These are phyloP conservation scores for Tremellales sp. DNA, from an alignment of 1,284 basidiomycete genomes.

Conservation along the genomic window DNA sequence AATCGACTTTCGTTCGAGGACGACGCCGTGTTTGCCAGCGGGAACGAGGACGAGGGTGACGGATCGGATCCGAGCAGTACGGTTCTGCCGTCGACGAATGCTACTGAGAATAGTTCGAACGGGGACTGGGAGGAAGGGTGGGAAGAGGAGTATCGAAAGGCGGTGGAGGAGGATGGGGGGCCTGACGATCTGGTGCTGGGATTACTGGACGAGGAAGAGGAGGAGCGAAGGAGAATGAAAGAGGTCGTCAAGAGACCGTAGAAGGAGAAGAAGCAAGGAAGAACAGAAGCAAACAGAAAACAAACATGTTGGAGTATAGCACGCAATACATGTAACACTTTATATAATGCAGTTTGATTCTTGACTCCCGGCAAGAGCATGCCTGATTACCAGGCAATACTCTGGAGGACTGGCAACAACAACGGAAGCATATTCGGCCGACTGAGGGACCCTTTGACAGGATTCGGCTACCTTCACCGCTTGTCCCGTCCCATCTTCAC, in stretches of 20 bases:
- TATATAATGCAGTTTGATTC: no score
- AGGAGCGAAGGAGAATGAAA: conserved; percentile 40
- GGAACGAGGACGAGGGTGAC: conserved; percentile 1
- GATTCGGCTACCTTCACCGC: no score
- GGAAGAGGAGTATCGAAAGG: conserved; percentile 46
- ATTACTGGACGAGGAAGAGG: conserved; percentile 47
- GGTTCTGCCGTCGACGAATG: conserved; percentile 21
- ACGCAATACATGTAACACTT: no score
- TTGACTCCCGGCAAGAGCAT: no score
- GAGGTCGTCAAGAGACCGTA: no score
- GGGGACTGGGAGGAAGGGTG: conserved; percentile 38
- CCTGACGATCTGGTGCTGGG: conserved; percentile 47
- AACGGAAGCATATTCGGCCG: no score
- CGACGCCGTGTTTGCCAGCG: conserved; percentile 31
- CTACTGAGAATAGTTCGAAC: conserved; percentile 16
- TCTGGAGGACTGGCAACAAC: no score
- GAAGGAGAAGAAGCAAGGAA: conserved; percentile 24
- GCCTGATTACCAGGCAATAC: no score
- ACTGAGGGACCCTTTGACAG: no score
- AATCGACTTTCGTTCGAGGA: conserved; percentile 43
- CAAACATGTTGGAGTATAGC: no score
- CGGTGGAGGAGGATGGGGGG: conserved; percentile 44
- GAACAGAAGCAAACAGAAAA: no score
- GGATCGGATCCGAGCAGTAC: conserved; percentile 17
- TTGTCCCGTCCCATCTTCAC: not conserved